phyloP scores from a whole-genome alignment of 2,329 filamentous ascomycete species.

The Aspergillus quadricinctus region DNA sequence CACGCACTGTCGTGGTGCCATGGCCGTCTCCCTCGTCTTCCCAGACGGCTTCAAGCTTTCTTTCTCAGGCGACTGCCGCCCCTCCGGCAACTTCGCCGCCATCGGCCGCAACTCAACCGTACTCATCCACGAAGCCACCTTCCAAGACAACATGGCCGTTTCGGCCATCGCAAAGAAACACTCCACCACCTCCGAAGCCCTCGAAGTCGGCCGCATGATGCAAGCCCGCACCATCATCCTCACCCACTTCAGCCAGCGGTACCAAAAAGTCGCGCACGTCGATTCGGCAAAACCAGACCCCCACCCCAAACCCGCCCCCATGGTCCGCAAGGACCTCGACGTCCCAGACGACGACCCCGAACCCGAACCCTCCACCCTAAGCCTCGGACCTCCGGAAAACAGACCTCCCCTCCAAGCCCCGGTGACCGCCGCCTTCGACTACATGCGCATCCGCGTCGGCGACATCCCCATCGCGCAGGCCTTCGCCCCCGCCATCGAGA shows the following conservation, averaged over 20 bases:
- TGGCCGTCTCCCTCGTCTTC: conserved; percentile 74
- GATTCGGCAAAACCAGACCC: conserved; percentile 13
- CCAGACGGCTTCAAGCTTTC: conserved; percentile 77
- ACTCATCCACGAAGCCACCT: conserved; percentile 92
- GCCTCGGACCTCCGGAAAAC: conserved; percentile 7
- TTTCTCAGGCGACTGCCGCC: conserved; percentile 92
- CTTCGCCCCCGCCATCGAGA: conserved; percentile 53
- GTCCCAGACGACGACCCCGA: conserved; percentile 26
- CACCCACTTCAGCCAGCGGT: conserved; percentile 94
- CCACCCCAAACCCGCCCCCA: conserved; percentile 1
- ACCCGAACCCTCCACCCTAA: conserved; percentile 7
- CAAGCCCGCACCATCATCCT: conserved; percentile 72
- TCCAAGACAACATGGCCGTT: conserved; percentile 74
- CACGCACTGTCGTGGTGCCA: conserved; percentile 72
- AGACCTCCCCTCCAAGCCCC: conserved; percentile 18
- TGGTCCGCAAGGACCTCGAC: conserved; percentile 14
- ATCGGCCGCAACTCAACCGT: conserved; percentile 75
- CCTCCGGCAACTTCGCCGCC: conserved; percentile 62
- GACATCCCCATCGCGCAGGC: conserved; percentile 56
- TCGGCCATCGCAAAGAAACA: conserved; percentile 88
- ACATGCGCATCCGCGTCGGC: conserved; percentile 58
- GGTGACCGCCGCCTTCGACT: conserved; percentile 58
- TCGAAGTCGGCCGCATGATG: conserved; percentile 74
- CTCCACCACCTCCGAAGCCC: conserved; percentile 80
- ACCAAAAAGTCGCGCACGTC: conserved; percentile 66